Conservation (phyloP, 257 asterid species). For the Gentiana dahurica region DNA sequence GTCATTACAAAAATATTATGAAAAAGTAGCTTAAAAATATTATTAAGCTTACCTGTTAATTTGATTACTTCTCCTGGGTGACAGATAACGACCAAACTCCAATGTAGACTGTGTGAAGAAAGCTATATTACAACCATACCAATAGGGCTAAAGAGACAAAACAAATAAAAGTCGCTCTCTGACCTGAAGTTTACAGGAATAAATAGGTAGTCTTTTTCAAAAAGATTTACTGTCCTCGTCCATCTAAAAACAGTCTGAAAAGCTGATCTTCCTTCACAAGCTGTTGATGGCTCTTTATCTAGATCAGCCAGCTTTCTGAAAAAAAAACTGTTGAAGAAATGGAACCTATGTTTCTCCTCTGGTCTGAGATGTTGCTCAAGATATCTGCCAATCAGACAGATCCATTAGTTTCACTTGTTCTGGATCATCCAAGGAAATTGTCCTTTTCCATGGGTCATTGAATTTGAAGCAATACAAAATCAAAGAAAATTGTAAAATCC, state of each 20-base stretch:
- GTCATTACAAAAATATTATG: background rate
- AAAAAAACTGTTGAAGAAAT: conserved; percentile 90
- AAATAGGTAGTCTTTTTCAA: conserved; percentile 68
- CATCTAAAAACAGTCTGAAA: conserved; percentile 74
- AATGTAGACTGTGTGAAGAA: conserved; percentile 58
- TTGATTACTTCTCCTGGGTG: conserved; percentile 75
- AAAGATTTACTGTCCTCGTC: conserved; percentile 71
- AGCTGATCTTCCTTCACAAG: conserved; percentile 44
- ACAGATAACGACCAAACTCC: conserved; percentile 92
- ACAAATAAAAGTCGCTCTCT: conserved; percentile 14
- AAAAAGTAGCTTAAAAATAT: background rate
- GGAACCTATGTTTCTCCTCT: conserved; percentile 52
- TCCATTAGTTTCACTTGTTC: conserved; percentile 4
- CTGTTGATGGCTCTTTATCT: conserved; percentile 32
- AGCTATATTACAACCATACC: conserved; percentile 15
- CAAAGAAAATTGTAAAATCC: background rate
- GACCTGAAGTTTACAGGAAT: conserved; percentile 92
- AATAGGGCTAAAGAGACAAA: conserved; percentile 3
- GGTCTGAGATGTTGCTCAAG: conserved; percentile 34
- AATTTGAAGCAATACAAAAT: background rate
- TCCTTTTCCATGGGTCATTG: background rate
- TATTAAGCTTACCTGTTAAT: conserved; percentile 28
- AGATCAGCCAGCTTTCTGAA: conserved; percentile 66
- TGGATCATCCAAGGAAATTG: background rate
- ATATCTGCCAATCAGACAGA: conserved; percentile 40